Percentiles rank a stretch among this genome's conserved stretches.
Evolutionary conservation across 1,284 basidiomycete species (phyloP).

Genomic region (Cryptococcus sp.): DNA sequence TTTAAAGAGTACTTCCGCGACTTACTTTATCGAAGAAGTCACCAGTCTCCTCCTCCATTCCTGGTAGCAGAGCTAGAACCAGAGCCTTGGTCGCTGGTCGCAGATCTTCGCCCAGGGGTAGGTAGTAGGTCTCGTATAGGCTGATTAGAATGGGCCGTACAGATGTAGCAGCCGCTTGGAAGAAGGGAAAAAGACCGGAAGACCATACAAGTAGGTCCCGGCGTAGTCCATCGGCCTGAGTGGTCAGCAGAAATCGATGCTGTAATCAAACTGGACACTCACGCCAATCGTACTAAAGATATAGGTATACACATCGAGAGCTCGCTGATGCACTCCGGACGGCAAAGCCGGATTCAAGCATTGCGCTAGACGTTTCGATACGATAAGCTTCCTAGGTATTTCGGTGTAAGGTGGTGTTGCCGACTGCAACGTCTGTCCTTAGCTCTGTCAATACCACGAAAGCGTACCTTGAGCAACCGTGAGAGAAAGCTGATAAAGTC

Average conservation of each 20-base stretch:
- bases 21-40: slow-evolving; percentile 92
- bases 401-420: slow-evolving; percentile 81
- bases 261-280: slow-evolving; percentile 36
- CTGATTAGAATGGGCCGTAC: slow-evolving; percentile 85
- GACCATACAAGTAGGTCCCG: slow-evolving; percentile 92
- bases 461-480: slow-evolving; percentile 78
- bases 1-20: not conserved
- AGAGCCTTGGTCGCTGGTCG: slow-evolving; percentile 91
- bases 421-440: slow-evolving; percentile 75
- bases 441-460: not conserved
- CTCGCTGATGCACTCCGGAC: slow-evolving; percentile 92
- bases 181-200: slow-evolving; percentile 94
- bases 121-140: slow-evolving; percentile 83
- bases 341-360: slow-evolving; percentile 96
- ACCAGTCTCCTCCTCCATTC: slow-evolving; percentile 90
- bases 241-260: not conserved
- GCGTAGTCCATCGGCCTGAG: slow-evolving; percentile 76
- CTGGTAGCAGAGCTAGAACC: slow-evolving; percentile 86
- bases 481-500: slow-evolving; percentile 98
- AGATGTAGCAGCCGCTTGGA: slow-evolving; percentile 93
- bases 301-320: slow-evolving; percentile 90
- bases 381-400: slow-evolving; percentile 90
- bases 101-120: slow-evolving; percentile 75
- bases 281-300: slow-evolving; percentile 87
- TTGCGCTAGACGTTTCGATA: slow-evolving; percentile 91